Conservation (phyloP, 1,284 basidiomycete genomes). For the Fistulina hepatica region DNA sequence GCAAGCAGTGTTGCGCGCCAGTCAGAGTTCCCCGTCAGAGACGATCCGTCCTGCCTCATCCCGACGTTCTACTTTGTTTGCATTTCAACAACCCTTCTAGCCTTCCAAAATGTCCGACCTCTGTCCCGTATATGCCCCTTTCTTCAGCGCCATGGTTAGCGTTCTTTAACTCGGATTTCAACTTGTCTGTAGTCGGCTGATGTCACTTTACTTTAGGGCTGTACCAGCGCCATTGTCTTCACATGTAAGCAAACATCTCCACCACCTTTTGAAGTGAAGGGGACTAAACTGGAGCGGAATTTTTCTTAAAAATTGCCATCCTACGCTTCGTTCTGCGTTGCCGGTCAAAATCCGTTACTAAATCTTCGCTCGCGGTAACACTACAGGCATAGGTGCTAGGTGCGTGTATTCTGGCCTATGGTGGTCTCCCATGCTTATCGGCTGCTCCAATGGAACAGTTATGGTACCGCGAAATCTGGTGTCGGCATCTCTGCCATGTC, state of each 20-base stretch:
- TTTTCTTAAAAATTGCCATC: no score
- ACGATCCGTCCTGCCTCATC: no score
- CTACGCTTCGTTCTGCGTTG: no score
- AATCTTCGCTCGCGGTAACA: slow-evolving; percentile 7
- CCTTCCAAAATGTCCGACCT: slow-evolving; percentile 80
- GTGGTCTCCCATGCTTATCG: slow-evolving; percentile 8
- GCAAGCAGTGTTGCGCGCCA: no score
- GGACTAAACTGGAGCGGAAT: background rate
- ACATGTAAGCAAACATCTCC: slow-evolving; percentile 60
- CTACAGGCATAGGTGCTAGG: slow-evolving; percentile 63
- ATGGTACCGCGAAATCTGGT: slow-evolving; percentile 97
- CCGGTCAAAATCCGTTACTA: no score
- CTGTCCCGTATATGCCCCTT: slow-evolving; percentile 92
- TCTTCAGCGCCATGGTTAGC: slow-evolving; percentile 92
- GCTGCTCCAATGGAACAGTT: slow-evolving; percentile 32
- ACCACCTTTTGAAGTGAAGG: no score
- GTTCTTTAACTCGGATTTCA: background rate
- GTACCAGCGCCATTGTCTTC: slow-evolving; percentile 94
- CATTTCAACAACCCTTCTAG: no score
- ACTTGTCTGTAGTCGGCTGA: slow-evolving; percentile 2
- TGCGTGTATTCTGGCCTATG: slow-evolving; percentile 22
- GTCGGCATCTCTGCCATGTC: slow-evolving; percentile 99
- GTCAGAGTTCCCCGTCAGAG: no score
- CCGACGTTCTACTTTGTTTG: no score
- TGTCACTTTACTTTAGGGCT: slow-evolving; percentile 49